These are phyloP conservation scores for Yarrowia bubula DNA, from an alignment of 805 yeast species.

Conservation along the genomic window DNA sequence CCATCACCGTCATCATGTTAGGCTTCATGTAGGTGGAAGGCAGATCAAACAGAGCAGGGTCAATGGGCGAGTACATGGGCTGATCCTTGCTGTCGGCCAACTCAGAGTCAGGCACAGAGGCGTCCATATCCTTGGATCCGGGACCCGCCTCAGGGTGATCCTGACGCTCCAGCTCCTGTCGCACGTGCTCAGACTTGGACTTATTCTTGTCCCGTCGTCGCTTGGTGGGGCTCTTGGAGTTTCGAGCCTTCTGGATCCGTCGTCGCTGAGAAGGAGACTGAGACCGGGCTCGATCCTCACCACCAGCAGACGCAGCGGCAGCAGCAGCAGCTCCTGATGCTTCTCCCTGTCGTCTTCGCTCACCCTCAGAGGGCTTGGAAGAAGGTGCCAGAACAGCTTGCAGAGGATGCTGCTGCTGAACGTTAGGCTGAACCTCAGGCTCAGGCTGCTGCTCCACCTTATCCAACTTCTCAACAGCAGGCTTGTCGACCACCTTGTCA, in stretches of 20 bases:
- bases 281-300: conserved; percentile 23
- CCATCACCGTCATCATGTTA: conserved; percentile 27
- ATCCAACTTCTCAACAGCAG: neutral
- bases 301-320: neutral
- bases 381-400: neutral
- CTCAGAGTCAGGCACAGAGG: neutral
- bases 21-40: conserved; percentile 20
- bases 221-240: conserved; percentile 14
- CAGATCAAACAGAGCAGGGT: conserved; percentile 11
- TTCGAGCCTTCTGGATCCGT: conserved; percentile 19
- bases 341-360: neutral
- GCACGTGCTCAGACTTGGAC: conserved; percentile 20
- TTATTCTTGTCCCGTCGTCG: conserved; percentile 22
- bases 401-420: neutral
- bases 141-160: neutral
- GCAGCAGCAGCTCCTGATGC: neutral
- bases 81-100: neutral
- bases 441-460: neutral
- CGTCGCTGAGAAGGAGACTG: conserved; percentile 25
- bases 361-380: neutral
- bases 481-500: neutral
- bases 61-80: conserved; percentile 24
- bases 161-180: conserved; percentile 13
- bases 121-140: neutral
- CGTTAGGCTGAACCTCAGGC: neutral